Conservation (phyloP, 1,284 basidiomycete genomes). For the Amylostereum chailletii region DNA sequence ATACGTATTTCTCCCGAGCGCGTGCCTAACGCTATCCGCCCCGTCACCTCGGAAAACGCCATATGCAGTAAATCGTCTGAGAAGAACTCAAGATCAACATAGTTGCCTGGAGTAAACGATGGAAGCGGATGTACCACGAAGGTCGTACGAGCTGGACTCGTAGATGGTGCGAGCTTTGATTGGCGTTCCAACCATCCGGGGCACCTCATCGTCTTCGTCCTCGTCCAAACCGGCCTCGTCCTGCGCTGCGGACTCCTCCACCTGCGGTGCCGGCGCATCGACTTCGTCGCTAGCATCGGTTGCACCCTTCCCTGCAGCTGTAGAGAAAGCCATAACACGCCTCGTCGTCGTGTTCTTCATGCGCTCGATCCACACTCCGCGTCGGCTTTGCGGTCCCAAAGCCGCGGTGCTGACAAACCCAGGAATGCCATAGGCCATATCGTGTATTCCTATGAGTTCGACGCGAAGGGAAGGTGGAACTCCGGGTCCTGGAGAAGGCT, state of each 20-base stretch:
- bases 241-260: background rate
- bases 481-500: slow-evolving; percentile 1
- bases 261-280: background rate
- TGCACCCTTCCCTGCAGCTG: slow-evolving; percentile 5
- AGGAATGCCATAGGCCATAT: slow-evolving; percentile 19
- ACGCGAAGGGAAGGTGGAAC: slow-evolving; percentile 22
- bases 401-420: slow-evolving; percentile 37
- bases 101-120: background rate
- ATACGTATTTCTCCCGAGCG: slow-evolving; percentile 29
- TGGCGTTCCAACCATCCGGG: slow-evolving; percentile 3
- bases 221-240: slow-evolving; percentile 8
- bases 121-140: slow-evolving; percentile 30
- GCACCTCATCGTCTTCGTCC: slow-evolving; percentile 8
- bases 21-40: slow-evolving; percentile 35
- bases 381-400: slow-evolving; percentile 33
- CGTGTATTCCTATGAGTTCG: slow-evolving; percentile 21
- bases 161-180: slow-evolving; percentile 30
- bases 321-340: slow-evolving; percentile 27
- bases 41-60: slow-evolving; percentile 37
- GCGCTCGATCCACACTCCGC: slow-evolving; percentile 45
- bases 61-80: slow-evolving; percentile 39
- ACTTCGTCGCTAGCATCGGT: background rate
- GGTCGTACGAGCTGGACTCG: slow-evolving; percentile 35
- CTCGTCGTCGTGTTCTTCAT: slow-evolving; percentile 27
- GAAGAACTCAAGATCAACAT: background rate